These are phyloP conservation scores for Backusella macrospora DNA, from an alignment of 192 early-diverging fungal genomes.

Conservation along the genomic window DNA sequence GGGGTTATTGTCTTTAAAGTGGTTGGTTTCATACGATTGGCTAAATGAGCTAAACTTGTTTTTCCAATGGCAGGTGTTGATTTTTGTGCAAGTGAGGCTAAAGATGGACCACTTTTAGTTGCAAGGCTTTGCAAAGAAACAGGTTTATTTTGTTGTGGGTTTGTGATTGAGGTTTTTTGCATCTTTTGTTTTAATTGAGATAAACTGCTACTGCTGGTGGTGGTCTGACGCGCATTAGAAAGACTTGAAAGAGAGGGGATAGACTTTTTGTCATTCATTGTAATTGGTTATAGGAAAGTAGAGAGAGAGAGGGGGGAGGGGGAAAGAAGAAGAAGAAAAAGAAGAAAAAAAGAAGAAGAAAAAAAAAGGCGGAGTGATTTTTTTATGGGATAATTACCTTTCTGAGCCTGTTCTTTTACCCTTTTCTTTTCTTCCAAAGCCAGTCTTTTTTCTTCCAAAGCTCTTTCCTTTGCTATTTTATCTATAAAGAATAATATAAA, in stretches of 20 bases:
- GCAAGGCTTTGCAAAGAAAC: neutral
- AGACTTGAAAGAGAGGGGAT: slow-evolving; percentile 18
- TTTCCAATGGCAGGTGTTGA: neutral
- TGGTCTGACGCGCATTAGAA: neutral
- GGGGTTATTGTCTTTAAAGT: neutral
- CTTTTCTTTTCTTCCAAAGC: slow-evolving; percentile 26
- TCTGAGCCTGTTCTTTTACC: slow-evolving; percentile 12
- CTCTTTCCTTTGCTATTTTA: slow-evolving; percentile 15
- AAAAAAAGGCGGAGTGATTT: slow-evolving; percentile 1
- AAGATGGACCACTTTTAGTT: neutral
- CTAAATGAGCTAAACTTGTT: slow-evolving; percentile 27
- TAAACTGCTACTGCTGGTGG: neutral
- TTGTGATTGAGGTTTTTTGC: neutral
- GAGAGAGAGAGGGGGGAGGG: neutral
- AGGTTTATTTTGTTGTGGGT: slow-evolving; percentile 7
- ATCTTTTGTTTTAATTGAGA: slow-evolving; percentile 15
- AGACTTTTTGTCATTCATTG: neutral
- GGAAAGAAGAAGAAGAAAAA: neutral
- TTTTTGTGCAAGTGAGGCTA: slow-evolving; percentile 13
- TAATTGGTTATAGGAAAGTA: neutral
- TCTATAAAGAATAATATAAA: neutral
- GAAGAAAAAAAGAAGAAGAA: neutral
- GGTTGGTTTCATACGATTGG: neutral
- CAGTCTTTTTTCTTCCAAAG: slow-evolving; percentile 24
- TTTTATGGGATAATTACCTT: slow-evolving; percentile 5